Conservation (phyloP, 768 basidiomycete species). For the Boletus tylopilopsis region DNA sequence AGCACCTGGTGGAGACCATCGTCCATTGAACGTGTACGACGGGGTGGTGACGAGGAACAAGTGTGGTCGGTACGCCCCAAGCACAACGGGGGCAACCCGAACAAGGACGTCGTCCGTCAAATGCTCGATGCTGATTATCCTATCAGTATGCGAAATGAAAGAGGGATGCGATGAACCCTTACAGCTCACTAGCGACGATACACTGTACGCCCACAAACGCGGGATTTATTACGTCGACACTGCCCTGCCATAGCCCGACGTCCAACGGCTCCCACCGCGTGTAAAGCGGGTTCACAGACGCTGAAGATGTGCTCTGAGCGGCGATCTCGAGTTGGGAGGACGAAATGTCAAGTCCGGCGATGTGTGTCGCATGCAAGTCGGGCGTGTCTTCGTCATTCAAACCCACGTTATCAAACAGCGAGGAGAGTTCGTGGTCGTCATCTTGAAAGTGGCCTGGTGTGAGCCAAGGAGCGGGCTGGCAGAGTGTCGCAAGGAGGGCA, state of each 20-base stretch:
- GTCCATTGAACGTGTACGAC: slow-evolving; percentile 77
- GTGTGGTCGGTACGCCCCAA: slow-evolving; percentile 75
- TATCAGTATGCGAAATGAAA: slow-evolving; percentile 3
- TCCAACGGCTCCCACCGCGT: slow-evolving; percentile 67
- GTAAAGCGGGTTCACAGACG: slow-evolving; percentile 29
- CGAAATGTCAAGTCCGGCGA: slow-evolving; percentile 71
- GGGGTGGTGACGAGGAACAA: slow-evolving; percentile 81
- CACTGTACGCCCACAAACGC: slow-evolving; percentile 63
- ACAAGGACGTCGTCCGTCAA: slow-evolving; percentile 55
- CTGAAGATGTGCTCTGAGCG: slow-evolving; percentile 43
- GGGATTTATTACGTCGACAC: slow-evolving; percentile 62
- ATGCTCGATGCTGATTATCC: slow-evolving; percentile 67
- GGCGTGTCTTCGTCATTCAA: slow-evolving; percentile 39
- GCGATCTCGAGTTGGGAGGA: slow-evolving; percentile 53
- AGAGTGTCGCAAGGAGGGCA: slow-evolving; percentile 61
- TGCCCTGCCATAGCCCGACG: slow-evolving; percentile 72
- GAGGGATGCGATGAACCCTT: slow-evolving; percentile 27
- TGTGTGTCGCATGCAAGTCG: slow-evolving; percentile 52
- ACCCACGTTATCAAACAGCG: slow-evolving; percentile 22
- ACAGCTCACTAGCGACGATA: slow-evolving; percentile 83
- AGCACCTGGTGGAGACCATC: slow-evolving; percentile 58
- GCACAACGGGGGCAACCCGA: slow-evolving; percentile 63
- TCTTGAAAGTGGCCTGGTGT: slow-evolving; percentile 25
- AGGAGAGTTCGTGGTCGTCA: slow-evolving; percentile 16
- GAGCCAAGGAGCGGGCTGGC: slow-evolving; percentile 73